These are phyloP conservation scores for Perkinsus olseni DNA, from an alignment of 169 alveolate species.

Conservation along the genomic window DNA sequence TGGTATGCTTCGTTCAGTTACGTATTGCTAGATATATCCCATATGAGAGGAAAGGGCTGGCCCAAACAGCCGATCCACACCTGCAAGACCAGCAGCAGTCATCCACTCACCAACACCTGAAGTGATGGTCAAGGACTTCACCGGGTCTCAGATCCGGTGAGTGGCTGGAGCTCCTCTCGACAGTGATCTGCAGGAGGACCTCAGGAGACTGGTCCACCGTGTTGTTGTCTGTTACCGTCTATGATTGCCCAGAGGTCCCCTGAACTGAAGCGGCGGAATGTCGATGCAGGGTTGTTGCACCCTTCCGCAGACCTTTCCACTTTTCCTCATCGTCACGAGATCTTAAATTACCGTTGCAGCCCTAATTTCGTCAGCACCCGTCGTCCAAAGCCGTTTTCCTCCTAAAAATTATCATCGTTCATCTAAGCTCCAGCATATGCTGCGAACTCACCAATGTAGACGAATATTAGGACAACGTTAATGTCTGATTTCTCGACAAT, in stretches of 20 bases:
- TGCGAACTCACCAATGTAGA: no score
- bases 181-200: not conserved
- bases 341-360: not conserved
- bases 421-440: no score
- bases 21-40: not conserved
- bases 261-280: not conserved
- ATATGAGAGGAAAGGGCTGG: not conserved
- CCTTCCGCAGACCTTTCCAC: not conserved
- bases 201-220: no score
- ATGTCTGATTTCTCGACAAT: no score
- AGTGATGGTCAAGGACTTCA: not conserved
- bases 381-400: no score
- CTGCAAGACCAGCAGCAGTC: not conserved
- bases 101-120: not conserved
- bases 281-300: not conserved
- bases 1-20: no score
- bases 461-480: no score
- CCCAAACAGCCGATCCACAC: no score
- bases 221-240: not conserved
- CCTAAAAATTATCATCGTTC: no score
- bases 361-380: no score
- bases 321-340: not conserved
- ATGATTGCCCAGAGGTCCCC: not conserved
- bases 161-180: no score
- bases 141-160: no score